phyloP scores from a whole-genome alignment of 208 protist genomes.

The Phytomonas sp. region DNA sequence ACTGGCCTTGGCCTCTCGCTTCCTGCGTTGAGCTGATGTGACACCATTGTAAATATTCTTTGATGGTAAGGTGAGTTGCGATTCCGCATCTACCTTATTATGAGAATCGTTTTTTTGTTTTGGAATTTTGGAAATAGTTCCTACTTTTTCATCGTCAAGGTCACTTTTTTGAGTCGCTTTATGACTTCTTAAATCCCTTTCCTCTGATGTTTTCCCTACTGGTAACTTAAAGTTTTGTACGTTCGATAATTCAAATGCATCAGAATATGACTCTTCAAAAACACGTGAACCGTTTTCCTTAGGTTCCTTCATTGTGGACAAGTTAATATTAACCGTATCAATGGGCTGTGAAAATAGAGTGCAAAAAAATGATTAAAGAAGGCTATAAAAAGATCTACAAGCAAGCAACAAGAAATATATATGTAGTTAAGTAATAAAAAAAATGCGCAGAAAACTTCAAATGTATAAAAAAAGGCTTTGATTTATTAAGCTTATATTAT shows the following conservation, averaged over 20 bases:
- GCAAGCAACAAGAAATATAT: not conserved
- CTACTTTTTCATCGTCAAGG: not conserved
- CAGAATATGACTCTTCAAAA: not conserved
- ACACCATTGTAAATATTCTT: not conserved
- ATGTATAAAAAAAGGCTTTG: not conserved
- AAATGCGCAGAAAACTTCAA: not conserved
- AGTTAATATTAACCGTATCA: not conserved
- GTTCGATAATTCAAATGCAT: not conserved
- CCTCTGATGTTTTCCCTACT: not conserved
- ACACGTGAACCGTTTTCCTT: not conserved
- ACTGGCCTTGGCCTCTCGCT: slow-evolving; percentile 15
- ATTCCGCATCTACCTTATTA: not conserved
- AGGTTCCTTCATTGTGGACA: not conserved
- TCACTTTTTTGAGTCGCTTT: not conserved
- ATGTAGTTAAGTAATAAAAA: not conserved
- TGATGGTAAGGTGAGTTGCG: not conserved
- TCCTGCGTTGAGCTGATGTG: slow-evolving; percentile 5
- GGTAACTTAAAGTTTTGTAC: not conserved
- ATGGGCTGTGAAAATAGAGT: not conserved
- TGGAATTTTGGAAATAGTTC: not conserved
- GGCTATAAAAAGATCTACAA: not conserved
- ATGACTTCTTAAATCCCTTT: not conserved
- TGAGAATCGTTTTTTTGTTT: not conserved
- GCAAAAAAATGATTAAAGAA: not conserved
- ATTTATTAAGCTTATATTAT: not conserved